Percentiles rank a stretch among this genome's conserved stretches.
Conservation (phyloP, 1,139 yeast species). For the Protomyces gravidus region DNA sequence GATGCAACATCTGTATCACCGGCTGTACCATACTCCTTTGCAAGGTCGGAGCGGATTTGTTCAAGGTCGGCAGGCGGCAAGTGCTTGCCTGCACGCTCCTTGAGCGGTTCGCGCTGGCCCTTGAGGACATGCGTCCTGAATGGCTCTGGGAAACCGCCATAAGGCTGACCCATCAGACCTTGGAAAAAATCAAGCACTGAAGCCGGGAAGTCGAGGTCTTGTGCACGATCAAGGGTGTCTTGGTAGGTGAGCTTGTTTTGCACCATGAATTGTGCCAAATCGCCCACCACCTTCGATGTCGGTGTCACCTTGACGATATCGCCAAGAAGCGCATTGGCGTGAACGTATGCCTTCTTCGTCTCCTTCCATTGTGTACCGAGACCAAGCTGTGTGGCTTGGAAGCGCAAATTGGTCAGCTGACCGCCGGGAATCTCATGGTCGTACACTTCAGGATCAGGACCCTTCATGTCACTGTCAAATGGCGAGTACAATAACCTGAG, state of each 20-base stretch:
- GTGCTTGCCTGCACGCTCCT: slow-evolving; percentile 84
- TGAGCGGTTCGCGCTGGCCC: slow-evolving; percentile 85
- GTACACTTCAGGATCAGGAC: slow-evolving; percentile 98
- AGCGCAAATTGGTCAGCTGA: slow-evolving; percentile 89
- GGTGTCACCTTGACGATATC: slow-evolving; percentile 98
- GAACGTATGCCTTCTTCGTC: slow-evolving; percentile 87
- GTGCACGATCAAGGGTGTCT: slow-evolving; percentile 82
- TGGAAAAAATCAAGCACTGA: slow-evolving; percentile 97
- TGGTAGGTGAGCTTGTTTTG: slow-evolving; percentile 80
- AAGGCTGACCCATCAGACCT: slow-evolving; percentile 98
- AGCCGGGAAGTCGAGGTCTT: slow-evolving; percentile 93
- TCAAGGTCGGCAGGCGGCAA: slow-evolving; percentile 76
- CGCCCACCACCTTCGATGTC: slow-evolving; percentile 98
- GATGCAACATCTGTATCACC: slow-evolving; percentile 88
- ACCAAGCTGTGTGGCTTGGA: slow-evolving; percentile 99
- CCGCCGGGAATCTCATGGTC: slow-evolving; percentile 99
- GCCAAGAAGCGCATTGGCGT: slow-evolving; percentile 84
- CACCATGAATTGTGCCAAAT: slow-evolving; percentile 97
- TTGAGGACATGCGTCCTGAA: slow-evolving; percentile 81
- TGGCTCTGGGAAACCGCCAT: slow-evolving; percentile 99
- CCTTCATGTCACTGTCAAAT: slow-evolving; percentile 97
- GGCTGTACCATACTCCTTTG: slow-evolving; percentile 51
- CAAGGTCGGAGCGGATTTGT: slow-evolving; percentile 65
- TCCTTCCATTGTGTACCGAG: slow-evolving; percentile 93
- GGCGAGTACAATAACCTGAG: slow-evolving; percentile 94